phyloP scores from a whole-genome alignment of 2,329 filamentous ascomycete genomes.

The Claviceps monticola region DNA sequence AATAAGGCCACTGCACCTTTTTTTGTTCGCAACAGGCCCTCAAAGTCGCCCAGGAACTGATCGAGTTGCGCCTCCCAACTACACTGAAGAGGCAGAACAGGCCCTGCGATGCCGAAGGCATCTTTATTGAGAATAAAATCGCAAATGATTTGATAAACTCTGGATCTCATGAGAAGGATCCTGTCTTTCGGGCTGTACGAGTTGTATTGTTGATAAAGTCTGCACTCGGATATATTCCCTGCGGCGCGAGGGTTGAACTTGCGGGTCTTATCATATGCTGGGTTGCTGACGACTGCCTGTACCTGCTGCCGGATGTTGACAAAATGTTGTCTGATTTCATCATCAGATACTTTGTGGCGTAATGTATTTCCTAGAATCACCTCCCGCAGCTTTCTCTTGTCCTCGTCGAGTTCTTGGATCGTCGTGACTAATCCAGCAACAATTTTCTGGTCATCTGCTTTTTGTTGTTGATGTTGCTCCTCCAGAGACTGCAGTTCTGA shows the following conservation, averaged over 20 bases:
- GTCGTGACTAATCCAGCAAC: neutral
- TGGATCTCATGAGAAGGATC: neutral
- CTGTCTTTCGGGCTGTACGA: neutral
- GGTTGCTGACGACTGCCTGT: neutral
- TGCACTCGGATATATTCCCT: too few species aligned
- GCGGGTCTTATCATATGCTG: neutral
- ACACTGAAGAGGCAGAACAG: neutral
- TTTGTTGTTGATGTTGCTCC: fast-evolving
- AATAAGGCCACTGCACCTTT: neutral
- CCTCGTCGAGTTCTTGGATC: neutral
- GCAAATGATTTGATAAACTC: neutral
- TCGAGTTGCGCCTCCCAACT: neutral
- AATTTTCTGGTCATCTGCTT: neutral
- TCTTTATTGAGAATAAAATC: neutral
- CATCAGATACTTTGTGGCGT: neutral
- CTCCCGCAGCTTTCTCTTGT: neutral
- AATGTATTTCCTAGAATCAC: neutral
- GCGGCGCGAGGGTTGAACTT: neutral
- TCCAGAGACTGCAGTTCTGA: neutral
- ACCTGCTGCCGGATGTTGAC: neutral
- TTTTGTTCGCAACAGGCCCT: neutral
- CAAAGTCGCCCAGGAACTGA: neutral
- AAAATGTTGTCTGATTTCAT: neutral
- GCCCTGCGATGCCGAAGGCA: neutral
- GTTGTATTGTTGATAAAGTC: neutral